These are phyloP conservation scores for Cordyceps cateniannulata DNA, from an alignment of 2,329 filamentous ascomycete species.

Conservation along the genomic window DNA sequence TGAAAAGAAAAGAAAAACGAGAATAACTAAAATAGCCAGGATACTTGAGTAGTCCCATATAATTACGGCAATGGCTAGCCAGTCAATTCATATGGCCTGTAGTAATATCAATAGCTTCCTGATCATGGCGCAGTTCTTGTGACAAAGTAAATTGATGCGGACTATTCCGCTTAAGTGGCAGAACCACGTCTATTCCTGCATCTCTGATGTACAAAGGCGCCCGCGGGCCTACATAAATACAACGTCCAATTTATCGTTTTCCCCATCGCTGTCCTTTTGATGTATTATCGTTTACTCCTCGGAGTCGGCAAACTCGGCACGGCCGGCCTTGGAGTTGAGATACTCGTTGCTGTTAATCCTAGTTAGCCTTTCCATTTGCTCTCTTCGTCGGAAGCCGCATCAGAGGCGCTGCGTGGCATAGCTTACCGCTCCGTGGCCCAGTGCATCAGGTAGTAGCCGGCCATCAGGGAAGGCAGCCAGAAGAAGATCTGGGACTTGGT, in stretches of 20 bases:
- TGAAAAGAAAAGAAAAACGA: background rate
- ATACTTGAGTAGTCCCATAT: too few relatives aligned
- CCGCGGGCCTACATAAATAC: conserved; percentile 17
- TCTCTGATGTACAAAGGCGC: conserved; percentile 35
- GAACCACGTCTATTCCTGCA: conserved; percentile 9
- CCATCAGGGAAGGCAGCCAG: conserved; percentile 71
- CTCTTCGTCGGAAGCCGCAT: background rate
- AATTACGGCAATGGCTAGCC: too few relatives aligned
- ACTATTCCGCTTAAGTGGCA: conserved; percentile 4
- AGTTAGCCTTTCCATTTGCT: conserved; percentile 13
- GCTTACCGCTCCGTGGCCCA: conserved; percentile 86
- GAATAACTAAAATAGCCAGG: too few relatives aligned
- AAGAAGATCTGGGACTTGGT: conserved; percentile 83
- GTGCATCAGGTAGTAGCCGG: conserved; percentile 75
- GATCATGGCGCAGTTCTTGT: background rate
- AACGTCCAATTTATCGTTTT: conserved; percentile 23
- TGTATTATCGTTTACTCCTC: conserved; percentile 29
- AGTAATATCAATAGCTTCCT: background rate
- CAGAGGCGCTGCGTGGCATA: background rate
- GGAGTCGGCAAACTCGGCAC: conserved; percentile 42
- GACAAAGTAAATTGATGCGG: conserved; percentile 12
- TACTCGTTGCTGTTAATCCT: conserved; percentile 60
- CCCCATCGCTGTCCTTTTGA: conserved; percentile 1
- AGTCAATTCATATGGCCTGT: background rate
- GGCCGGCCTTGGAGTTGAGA: conserved; percentile 72